Conservation (phyloP, 106 monocot species). For the Xerophyta viscosa region DNA sequence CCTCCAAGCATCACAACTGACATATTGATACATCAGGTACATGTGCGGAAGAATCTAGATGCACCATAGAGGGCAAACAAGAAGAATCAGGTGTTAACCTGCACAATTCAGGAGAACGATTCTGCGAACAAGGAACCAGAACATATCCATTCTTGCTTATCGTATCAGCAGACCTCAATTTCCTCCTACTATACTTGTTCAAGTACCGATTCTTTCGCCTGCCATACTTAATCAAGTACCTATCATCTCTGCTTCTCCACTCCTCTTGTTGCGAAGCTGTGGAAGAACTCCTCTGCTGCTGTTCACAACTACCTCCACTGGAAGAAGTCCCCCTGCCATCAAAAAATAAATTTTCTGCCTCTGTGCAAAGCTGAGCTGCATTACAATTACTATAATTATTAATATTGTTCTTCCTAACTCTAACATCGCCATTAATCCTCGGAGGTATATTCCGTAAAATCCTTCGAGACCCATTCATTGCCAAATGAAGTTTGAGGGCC, state of each 20-base stretch:
- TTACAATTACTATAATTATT: too few species aligned
- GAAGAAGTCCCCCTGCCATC: not conserved
- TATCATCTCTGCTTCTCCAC: not conserved
- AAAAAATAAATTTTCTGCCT: not conserved
- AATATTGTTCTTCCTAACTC: too few species aligned
- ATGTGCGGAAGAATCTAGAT: too few species aligned
- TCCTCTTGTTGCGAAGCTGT: not conserved
- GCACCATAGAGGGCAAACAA: too few species aligned
- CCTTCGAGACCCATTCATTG: not conserved
- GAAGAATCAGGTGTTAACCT: too few species aligned
- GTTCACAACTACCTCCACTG: not conserved
- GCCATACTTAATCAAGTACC: too few species aligned
- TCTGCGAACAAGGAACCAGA: not conserved
- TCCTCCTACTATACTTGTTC: not conserved
- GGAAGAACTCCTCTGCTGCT: too few species aligned
- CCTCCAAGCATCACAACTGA: too few species aligned
- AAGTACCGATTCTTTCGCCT: not conserved
- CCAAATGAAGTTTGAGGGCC: not conserved
- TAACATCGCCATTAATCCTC: not conserved
- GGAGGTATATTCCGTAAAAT: not conserved
- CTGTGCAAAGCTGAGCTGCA: not conserved
- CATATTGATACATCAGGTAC: too few species aligned
- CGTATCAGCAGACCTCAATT: not conserved
- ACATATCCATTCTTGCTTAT: not conserved
- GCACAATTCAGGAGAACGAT: slow-evolving; percentile 3